These are phyloP conservation scores for Tolypocladium cylindrosporum DNA, from an alignment of 2,329 filamentous ascomycete genomes.

Conservation along the genomic window DNA sequence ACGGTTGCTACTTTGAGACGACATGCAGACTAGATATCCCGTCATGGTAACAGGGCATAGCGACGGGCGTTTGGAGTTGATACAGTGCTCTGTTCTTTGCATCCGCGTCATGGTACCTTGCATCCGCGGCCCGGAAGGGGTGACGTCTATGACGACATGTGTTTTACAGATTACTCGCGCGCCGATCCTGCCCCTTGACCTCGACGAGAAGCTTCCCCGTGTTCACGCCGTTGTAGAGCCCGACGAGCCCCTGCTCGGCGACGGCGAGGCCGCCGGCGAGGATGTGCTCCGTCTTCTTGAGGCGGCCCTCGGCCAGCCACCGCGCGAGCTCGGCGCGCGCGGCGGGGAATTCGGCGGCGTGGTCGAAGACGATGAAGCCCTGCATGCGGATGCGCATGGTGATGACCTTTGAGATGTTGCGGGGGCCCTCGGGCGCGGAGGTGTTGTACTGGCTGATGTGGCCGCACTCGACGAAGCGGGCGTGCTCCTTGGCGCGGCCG, in stretches of 20 bases:
- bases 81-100: not conserved
- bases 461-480: constrained; percentile 64
- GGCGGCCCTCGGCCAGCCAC: constrained; percentile 63
- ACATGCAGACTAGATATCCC: not conserved
- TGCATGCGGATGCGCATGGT: constrained; percentile 51
- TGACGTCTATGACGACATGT: not conserved
- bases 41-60: not conserved
- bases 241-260: constrained; percentile 52
- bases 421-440: constrained; percentile 42
- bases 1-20: not conserved
- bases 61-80: not conserved
- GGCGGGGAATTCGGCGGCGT: constrained; percentile 41
- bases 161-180: constrained; percentile 10
- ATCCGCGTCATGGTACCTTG: too few species aligned
- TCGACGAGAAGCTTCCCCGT: constrained; percentile 56
- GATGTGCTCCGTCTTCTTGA: constrained; percentile 63
- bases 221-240: constrained; percentile 59
- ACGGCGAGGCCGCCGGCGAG: constrained; percentile 56
- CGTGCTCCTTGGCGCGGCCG: constrained; percentile 47
- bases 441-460: constrained; percentile 61
- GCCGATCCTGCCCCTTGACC: constrained; percentile 27
- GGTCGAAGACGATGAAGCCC: constrained; percentile 69
- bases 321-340: constrained; percentile 51
- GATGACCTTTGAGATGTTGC: constrained; percentile 41
- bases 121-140: too few species aligned